Base-by-base conservation (phyloP, 176 grass and related monocot genomes). In the Poa annua region DNA sequence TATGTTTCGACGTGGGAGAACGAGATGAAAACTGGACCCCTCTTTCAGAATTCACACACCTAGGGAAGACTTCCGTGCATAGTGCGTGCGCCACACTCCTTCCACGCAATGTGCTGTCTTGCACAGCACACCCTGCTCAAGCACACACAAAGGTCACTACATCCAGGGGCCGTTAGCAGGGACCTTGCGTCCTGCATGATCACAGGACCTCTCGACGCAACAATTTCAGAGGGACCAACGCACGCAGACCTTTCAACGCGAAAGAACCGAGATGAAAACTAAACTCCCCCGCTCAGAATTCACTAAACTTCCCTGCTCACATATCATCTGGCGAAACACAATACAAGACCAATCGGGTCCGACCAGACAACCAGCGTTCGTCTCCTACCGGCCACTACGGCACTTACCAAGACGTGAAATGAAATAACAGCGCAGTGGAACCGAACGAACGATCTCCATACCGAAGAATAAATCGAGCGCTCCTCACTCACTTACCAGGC, bases 401-500 rank as follows among this genome's bases (percentile, higher is more conserved):
- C 22, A 13, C 41, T 9, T 9, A 42, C 41, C 41, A 42, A n/a
- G 29, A 22, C 17, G 26, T 13, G 17, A 2, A 56, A 11, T 0
- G 16, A 36, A 17, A 24, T 2, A 36, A 12, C 33, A 9, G 5
- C 24, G 10, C 0, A 3, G 56, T 0, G 2, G 48, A 76, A 47
- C 12, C 12, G 20, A 15, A 47, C 21, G 21, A 47, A 20, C 14
- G 5, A 39, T 5, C 29, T 63, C 76, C 22, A 45, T 10, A 11
- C 50, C 4, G 22, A 15, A 38, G 50, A 16, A 5, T 1, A 66
- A 21, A 51, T 24, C n/a, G 47, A 68, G 6, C 25, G 32, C 32
- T 24, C 33, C 32, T 25, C 49, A 52, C 79, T 52, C 49, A 67
- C 79, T 52, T 68, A 52, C 62, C 74, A 24, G 13, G 68, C 8